These are phyloP conservation scores for Beauveria scarabaeidicola DNA, from an alignment of 2,329 filamentous ascomycete genomes.

Conservation along the genomic window DNA sequence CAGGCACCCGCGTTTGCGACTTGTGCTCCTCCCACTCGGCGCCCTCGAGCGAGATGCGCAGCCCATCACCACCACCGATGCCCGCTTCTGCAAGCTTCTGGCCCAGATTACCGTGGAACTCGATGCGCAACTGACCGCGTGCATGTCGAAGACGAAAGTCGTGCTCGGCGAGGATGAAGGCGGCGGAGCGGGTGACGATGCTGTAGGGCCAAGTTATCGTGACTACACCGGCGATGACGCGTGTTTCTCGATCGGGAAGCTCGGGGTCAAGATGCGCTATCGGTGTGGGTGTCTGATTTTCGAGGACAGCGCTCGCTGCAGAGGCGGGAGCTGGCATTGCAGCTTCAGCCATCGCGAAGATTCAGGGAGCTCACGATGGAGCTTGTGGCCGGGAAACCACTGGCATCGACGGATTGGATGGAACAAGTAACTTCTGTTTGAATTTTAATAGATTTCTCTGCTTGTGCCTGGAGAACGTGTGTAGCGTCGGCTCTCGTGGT, in stretches of 20 bases:
- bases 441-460: neutral
- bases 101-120: slow-evolving; percentile 64
- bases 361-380: slow-evolving; percentile 10
- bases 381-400: neutral
- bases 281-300: slow-evolving; percentile 32
- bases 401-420: neutral
- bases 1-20: slow-evolving; percentile 38
- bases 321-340: neutral
- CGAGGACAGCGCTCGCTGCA: slow-evolving; percentile 10
- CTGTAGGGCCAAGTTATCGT: slow-evolving; percentile 91
- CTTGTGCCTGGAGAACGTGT: neutral
- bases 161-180: slow-evolving; percentile 74
- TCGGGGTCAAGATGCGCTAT: slow-evolving; percentile 49
- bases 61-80: slow-evolving; percentile 69
- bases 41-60: slow-evolving; percentile 61
- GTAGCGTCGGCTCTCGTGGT: neutral
- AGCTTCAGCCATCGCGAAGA: slow-evolving; percentile 5
- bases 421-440: neutral
- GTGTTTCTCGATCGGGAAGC: slow-evolving; percentile 30
- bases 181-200: slow-evolving; percentile 61
- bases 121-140: slow-evolving; percentile 72
- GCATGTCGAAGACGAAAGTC: slow-evolving; percentile 71
- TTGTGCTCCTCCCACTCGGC: slow-evolving; percentile 54
- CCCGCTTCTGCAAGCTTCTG: slow-evolving; percentile 57
- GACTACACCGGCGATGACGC: slow-evolving; percentile 59